Percentiles rank a stretch among this genome's conserved stretches.
These are phyloP conservation scores for Aspergillus funiculosus DNA, from an alignment of 495 filamentous ascomycete genomes.

Conservation along the genomic window DNA sequence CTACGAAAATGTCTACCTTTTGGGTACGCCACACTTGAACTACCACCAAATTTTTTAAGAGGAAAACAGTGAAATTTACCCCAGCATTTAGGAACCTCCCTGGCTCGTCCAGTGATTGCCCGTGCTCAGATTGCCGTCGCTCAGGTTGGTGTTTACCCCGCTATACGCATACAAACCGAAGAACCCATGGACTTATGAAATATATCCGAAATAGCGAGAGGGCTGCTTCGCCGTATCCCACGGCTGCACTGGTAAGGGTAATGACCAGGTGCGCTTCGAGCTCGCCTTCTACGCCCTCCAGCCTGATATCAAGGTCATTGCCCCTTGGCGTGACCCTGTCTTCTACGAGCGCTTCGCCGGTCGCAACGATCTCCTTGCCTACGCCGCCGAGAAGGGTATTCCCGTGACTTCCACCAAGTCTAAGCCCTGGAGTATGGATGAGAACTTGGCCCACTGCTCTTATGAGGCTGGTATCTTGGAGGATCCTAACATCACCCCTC, in stretches of 20 bases:
- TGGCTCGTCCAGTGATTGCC: conserved; percentile 87
- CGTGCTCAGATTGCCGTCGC: conserved; percentile 73
- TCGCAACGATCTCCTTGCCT: conserved; percentile 83
- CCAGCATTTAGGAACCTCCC: conserved; percentile 58
- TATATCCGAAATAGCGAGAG: conserved; percentile 34
- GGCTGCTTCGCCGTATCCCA: conserved; percentile 58
- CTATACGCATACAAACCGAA: no score
- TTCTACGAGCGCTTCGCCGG: conserved; percentile 82
- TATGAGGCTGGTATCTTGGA: conserved; percentile 75
- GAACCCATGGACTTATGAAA: no score
- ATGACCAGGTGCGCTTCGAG: conserved; percentile 84
- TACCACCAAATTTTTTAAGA: conserved; percentile 42
- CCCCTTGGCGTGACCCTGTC: conserved; percentile 78
- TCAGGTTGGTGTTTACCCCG: conserved; percentile 8
- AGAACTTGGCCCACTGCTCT: conserved; percentile 80
- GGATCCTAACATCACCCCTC: conserved; percentile 52
- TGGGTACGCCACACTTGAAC: conserved; percentile 43
- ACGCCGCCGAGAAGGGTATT: conserved; percentile 69
- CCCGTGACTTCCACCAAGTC: conserved; percentile 78
- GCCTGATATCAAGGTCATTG: conserved; percentile 77
- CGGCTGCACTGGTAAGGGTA: conserved; percentile 83
- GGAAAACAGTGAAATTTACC: conserved; percentile 41
- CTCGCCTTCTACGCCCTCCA: conserved; percentile 69
- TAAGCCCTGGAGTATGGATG: conserved; percentile 64
- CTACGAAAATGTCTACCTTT: conserved; percentile 77